A percentile compares a stretch with the other conserved stretches of the same genome.
Conservation (phyloP, 2,329 filamentous ascomycete species). For the Hypoxylon sp. region DNA sequence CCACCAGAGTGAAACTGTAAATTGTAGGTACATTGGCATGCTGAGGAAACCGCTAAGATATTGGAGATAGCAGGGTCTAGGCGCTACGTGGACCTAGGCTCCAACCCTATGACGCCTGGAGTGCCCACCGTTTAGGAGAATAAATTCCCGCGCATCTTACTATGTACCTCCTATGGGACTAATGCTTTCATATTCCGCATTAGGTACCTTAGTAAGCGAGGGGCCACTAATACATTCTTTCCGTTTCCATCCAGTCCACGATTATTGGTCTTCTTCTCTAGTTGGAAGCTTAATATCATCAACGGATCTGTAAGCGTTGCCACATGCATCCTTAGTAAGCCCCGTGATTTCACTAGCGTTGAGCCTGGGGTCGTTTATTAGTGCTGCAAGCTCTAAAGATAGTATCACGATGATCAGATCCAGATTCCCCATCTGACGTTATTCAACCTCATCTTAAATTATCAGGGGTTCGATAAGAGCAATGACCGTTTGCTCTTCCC, state of each 20-base stretch:
- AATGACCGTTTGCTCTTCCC: slow-evolving; percentile 1
- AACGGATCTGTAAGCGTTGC: slow-evolving; percentile 7
- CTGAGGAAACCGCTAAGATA: neutral
- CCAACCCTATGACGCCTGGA: neutral
- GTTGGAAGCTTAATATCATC: slow-evolving; percentile 9
- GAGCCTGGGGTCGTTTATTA: slow-evolving; percentile 11
- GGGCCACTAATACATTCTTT: slow-evolving; percentile 22
- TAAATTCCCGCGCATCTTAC: neutral
- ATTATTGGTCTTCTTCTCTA: slow-evolving; percentile 15
- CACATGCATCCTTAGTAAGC: slow-evolving; percentile 29
- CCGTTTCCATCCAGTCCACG: slow-evolving; percentile 35
- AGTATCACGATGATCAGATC: slow-evolving; percentile 29
- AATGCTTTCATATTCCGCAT: slow-evolving; percentile 9
- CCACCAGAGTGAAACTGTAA: slow-evolving; percentile 44
- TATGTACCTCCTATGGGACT: neutral
- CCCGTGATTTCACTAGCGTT: slow-evolving; percentile 27
- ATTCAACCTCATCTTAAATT: slow-evolving; percentile 31
- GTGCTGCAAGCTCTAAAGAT: slow-evolving; percentile 21
- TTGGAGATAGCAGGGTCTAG: neutral
- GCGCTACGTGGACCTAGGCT: neutral
- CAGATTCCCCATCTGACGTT: slow-evolving; percentile 23
- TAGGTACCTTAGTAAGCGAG: slow-evolving; percentile 27
- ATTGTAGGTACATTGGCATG: slow-evolving; percentile 8
- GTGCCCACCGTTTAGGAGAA: slow-evolving; percentile 19
- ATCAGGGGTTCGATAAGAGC: slow-evolving; percentile 11